Percentiles rank a stretch among this genome's conserved stretches.
Evolutionary conservation across 108 stramenopile species (phyloP).

Genomic region (Aurantiochytrium sp.): DNA sequence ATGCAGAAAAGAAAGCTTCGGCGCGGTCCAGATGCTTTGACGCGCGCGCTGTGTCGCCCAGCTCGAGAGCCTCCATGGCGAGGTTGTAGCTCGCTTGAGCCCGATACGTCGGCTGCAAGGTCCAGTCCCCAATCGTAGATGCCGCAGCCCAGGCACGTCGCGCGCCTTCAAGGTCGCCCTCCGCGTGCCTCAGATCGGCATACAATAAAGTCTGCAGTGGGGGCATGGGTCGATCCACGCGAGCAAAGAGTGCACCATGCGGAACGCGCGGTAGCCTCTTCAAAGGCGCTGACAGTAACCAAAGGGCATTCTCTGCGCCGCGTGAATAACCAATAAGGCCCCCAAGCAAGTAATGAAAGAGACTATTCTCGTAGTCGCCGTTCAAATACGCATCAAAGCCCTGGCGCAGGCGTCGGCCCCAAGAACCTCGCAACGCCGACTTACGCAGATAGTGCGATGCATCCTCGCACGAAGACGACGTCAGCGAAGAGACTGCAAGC

Average conservation of each 20-base stretch:
- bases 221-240: background rate
- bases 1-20: background rate
- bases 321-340: background rate
- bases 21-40: background rate
- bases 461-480: background rate
- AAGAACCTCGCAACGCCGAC: background rate
- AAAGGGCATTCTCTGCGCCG: constrained; percentile 7
- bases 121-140: background rate
- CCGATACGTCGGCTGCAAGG: background rate
- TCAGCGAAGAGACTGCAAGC: background rate
- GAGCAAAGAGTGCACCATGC: background rate
- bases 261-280: background rate
- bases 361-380: background rate
- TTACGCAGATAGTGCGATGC: background rate
- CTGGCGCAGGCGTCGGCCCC: background rate
- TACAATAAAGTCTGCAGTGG: background rate
- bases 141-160: background rate
- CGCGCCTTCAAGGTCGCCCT: background rate
- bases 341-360: background rate
- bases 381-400: constrained; percentile 15
- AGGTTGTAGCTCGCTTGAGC: constrained; percentile 5
- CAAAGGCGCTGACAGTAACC: background rate
- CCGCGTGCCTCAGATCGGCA: background rate
- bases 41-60: background rate
- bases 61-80: background rate